A percentile compares a stretch with the other conserved stretches of the same genome.
phyloP scores from a whole-genome alignment of 2,329 filamentous ascomycete genomes.

The Ophiosphaerella narmari region DNA sequence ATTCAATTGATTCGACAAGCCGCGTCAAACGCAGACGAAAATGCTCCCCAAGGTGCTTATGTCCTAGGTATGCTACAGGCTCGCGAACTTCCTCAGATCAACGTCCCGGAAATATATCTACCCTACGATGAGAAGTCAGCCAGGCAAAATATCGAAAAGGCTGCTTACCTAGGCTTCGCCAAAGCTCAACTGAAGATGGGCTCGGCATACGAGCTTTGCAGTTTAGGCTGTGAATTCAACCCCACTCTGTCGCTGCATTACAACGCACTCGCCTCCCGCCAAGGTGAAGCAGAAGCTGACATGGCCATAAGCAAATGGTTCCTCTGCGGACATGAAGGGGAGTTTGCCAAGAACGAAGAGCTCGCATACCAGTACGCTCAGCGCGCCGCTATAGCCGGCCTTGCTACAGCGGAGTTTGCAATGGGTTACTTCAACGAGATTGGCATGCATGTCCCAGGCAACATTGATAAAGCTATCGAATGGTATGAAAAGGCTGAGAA shows the following conservation, averaged over 20 bases:
- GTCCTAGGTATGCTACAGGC: conserved; percentile 93
- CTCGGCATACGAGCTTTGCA: conserved; percentile 90
- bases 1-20: conserved; percentile 82
- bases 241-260: conserved; percentile 92
- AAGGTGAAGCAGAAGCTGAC: conserved; percentile 91
- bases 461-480: conserved; percentile 76
- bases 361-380: conserved; percentile 90
- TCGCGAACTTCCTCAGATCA: conserved; percentile 87
- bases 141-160: conserved; percentile 91
- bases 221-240: conserved; percentile 92
- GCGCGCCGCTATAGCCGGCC: conserved; percentile 77
- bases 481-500: conserved; percentile 93
- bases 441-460: conserved; percentile 86
- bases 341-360: conserved; percentile 95
- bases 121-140: conserved; percentile 74
- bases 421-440: conserved; percentile 98
- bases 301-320: conserved; percentile 99
- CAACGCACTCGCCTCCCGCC: conserved; percentile 87
- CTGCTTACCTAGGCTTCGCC: conserved; percentile 91
- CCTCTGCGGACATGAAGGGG: conserved; percentile 87
- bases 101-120: conserved; percentile 72
- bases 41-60: conserved; percentile 94
- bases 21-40: conserved; percentile 88
- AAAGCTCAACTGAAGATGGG: conserved; percentile 98
- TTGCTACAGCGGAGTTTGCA: conserved; percentile 92